phyloP scores from a whole-genome alignment of 179 eudicot species.

The Spinacia oleracea region DNA sequence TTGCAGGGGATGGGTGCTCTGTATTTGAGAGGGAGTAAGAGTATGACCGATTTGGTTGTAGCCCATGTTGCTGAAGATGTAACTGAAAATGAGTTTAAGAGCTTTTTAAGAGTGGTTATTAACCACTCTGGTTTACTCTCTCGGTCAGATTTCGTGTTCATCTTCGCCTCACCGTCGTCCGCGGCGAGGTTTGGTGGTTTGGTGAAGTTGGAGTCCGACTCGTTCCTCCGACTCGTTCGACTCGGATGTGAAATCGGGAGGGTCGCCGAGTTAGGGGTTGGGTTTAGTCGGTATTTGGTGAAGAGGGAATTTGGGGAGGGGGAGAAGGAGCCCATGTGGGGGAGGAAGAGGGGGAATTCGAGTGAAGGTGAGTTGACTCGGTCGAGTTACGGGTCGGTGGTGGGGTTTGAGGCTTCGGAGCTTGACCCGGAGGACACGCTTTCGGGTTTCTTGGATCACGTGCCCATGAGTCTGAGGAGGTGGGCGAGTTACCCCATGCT shows the following conservation, averaged over 20 bases:
- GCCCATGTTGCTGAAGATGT: conserved; percentile 55
- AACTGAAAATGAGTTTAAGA: conserved; percentile 28
- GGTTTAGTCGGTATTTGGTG: conserved; percentile 38
- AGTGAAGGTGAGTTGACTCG: conserved; percentile 46
- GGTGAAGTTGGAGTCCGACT: conserved; percentile 25
- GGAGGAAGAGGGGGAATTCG: conserved; percentile 34
- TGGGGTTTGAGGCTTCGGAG: conserved; percentile 67
- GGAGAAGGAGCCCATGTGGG: conserved; percentile 30
- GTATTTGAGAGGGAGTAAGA: conserved; percentile 54
- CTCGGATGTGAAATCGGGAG: conserved; percentile 7
- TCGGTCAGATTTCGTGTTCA: conserved; percentile 43
- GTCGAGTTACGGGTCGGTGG: conserved; percentile 78
- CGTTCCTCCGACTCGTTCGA: conserved; percentile 42
- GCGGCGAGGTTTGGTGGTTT: neutral
- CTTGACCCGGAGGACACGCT: conserved; percentile 84
- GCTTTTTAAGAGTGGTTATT: conserved; percentile 44
- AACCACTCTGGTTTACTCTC: conserved; percentile 45
- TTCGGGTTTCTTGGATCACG: conserved; percentile 71
- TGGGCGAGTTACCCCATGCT: conserved; percentile 95
- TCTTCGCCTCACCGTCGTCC: conserved; percentile 12
- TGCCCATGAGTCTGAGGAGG: conserved; percentile 59
- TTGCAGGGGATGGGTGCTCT: conserved; percentile 65
- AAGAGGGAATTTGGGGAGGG: conserved; percentile 35
- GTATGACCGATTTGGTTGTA: conserved; percentile 65
- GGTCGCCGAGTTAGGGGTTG: conserved; percentile 22